Evolutionary conservation across 1,284 basidiomycete genomes (phyloP).

Genomic region (Melampsora larici-populina): DNA sequence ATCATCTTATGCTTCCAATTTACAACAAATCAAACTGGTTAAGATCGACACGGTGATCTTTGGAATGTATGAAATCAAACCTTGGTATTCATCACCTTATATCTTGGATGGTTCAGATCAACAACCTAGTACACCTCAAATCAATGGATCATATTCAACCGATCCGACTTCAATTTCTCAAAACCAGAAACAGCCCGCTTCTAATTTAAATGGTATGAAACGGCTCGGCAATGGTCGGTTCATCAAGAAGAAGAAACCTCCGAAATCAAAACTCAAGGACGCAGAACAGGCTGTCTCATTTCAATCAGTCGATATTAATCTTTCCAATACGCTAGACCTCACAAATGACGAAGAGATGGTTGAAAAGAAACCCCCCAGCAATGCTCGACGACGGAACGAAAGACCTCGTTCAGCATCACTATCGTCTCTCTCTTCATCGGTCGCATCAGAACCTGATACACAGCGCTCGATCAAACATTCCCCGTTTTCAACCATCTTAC

Average conservation of each 20-base stretch:
- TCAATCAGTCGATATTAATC: not conserved
- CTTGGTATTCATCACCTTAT: constrained; percentile 54
- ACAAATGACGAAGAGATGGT: not conserved
- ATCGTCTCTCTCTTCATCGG: not conserved
- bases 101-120: constrained; percentile 48
- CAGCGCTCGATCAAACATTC: not conserved
- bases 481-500: not conserved
- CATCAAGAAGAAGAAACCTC: constrained; percentile 5
- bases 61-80: constrained; percentile 52
- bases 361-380: not conserved
- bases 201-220: not conserved
- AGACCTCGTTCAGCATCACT: not conserved
- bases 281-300: not conserved
- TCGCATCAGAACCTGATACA: not conserved
- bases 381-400: not conserved
- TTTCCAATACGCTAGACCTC: not conserved
- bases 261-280: not conserved
- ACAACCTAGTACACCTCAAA: not conserved
- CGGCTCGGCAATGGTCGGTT: constrained; percentile 6
- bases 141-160: not conserved
- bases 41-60: constrained; percentile 49
- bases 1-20: not conserved
- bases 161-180: constrained; percentile 12
- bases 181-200: not conserved
- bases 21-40: constrained; percentile 19